Percentiles rank a stretch among this genome's conserved stretches.
Evolutionary conservation across 805 yeast species (phyloP).

Genomic region (Nakazawaea ishiwadae): DNA sequence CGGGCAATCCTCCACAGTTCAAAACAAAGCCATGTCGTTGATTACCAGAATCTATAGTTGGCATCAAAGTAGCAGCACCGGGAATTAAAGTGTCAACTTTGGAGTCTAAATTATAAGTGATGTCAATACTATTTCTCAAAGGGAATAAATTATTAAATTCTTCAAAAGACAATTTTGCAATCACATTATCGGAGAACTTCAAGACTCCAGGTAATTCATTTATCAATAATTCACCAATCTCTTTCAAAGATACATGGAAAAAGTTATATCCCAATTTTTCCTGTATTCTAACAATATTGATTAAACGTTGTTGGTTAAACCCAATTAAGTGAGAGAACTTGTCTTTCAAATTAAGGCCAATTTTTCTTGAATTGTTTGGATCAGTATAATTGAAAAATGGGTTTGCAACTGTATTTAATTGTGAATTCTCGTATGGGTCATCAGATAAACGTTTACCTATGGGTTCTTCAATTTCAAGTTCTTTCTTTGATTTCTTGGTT

Average conservation of each 20-base stretch:
- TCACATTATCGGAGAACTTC: conserved; percentile 13
- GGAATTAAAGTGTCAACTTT: conserved; percentile 10
- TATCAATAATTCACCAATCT: conserved; percentile 19
- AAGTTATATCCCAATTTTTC: conserved; percentile 44
- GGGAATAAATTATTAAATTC: conserved; percentile 24
- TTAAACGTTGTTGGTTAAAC: conserved; percentile 35
- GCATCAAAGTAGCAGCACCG: conserved; percentile 13
- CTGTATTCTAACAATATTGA: conserved; percentile 38
- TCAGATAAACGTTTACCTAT: conserved; percentile 3
- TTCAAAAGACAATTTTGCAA: conserved; percentile 17
- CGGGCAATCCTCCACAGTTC: conserved; percentile 47
- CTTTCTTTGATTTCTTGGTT: background rate
- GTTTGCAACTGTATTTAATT: conserved; percentile 1
- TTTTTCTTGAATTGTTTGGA: background rate
- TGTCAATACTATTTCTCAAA: conserved; percentile 10
- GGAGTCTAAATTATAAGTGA: conserved; percentile 18
- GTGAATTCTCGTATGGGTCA: conserved; percentile 9
- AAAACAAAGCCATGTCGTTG: conserved; percentile 29
- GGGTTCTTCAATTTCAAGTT: background rate
- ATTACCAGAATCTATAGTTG: conserved; percentile 22
- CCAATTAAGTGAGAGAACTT: conserved; percentile 46
- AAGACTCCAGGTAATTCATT: conserved; percentile 5
- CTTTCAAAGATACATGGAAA: conserved; percentile 35
- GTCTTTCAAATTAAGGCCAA: conserved; percentile 27
- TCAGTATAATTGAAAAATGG: conserved; percentile 1